A percentile compares a stretch with the other conserved stretches of the same genome.
phyloP scores from a whole-genome alignment of 176 grass and related monocot genomes.

The Carex cristatella region DNA sequence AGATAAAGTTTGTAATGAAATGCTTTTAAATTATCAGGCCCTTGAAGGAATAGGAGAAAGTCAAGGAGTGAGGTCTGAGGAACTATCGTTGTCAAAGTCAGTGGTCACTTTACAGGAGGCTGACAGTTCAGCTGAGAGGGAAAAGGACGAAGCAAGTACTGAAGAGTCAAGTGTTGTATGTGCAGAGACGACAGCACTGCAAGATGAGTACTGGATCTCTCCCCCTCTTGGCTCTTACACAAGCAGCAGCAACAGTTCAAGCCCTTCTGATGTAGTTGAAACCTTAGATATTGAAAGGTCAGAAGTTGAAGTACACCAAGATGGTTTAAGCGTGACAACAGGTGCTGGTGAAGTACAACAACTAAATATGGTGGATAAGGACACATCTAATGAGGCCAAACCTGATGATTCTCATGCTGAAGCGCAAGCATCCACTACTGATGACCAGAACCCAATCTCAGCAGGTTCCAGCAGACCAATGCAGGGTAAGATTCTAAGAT shows the following conservation, averaged over 20 bases:
- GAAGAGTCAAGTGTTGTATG: constrained; percentile 30
- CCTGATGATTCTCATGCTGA: constrained; percentile 8
- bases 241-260: constrained; percentile 49
- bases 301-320: background rate
- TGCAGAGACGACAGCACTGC: constrained; percentile 28
- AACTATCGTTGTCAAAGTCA: constrained; percentile 54
- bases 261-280: constrained; percentile 9
- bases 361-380: background rate
- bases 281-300: background rate
- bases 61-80: constrained; percentile 68
- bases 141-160: constrained; percentile 31
- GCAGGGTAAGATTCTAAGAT: constrained; percentile 63
- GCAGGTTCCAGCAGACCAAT: constrained; percentile 38
- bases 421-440: constrained; percentile 36
- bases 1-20: background rate
- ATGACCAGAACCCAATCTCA: constrained; percentile 44
- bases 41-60: constrained; percentile 88
- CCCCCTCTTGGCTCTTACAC: constrained; percentile 80
- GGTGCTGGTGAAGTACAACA: background rate
- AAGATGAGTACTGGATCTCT: constrained; percentile 89
- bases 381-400: background rate
- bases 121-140: constrained; percentile 42
- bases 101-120: constrained; percentile 48
- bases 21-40: constrained; percentile 48
- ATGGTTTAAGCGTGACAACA: background rate